Evolutionary conservation across 2,329 filamentous ascomycete genomes (phyloP), one percentile per base, ranked within the genome.

Genomic region (Gnomoniopsis sp.): DNA sequence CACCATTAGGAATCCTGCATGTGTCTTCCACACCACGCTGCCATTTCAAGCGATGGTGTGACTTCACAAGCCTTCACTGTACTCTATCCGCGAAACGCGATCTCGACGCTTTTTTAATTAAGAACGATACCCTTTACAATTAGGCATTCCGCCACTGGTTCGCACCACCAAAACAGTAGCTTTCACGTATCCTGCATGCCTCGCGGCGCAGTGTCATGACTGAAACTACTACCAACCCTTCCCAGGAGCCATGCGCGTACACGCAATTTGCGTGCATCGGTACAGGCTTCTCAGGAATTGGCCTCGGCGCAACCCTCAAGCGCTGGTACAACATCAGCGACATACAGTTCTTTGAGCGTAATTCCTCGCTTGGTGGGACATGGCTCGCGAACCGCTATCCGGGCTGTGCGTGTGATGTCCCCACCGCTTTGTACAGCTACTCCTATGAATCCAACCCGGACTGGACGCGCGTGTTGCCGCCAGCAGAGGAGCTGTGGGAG

Each of bases 341-440:
- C 60, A 79, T 88, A 64, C 74, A 75, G 30, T 77, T 88, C 66
- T 88, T 87, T 60, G 86, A 88, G 23, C 75, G 81, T 14, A 75
- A 84, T 61, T 71, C 75, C 3, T 78, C 79, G 3, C 75, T 87
- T 47, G 86, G 86, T 34, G 86, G 86, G 8, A 88, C 85, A 1
- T 89, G 86, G 86, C 79, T 78, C 70, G 79, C 79, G 48, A 88
- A 88, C 67, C 74, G 77, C 34, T 88, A 88, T 68, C 85, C 82
- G 11, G 81, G 81, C 6, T 71, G 68, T 56, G 82, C 82, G 7
- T 86, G 83, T 65, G 83, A 86, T 47, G 77, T 88, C 0, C 84
- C 85, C 2, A 77, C 79, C 2, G 77, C 82, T 53, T 77, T 85
- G 11, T 88, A 89, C 67, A 84, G 85, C 65, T 82, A 79, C 53